Conservation (phyloP, 2,329 filamentous ascomycete species). For the Pezicula carpinea region DNA sequence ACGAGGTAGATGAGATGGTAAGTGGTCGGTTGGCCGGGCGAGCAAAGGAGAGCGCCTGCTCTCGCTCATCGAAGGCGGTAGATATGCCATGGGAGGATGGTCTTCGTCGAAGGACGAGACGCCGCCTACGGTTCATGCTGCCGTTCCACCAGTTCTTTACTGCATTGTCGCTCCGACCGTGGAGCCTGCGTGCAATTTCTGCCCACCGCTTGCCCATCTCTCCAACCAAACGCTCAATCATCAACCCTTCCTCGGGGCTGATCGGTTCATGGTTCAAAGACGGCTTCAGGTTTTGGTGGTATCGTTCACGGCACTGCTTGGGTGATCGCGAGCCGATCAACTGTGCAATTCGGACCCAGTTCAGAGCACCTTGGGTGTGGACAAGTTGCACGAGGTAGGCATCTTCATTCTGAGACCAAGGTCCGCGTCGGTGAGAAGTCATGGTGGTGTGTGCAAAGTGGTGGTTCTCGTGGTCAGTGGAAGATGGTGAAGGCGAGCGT, state of each 20-base stretch:
- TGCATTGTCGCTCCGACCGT: slow-evolving; percentile 86
- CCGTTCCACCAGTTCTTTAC: slow-evolving; percentile 99
- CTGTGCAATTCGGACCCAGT: slow-evolving; percentile 85
- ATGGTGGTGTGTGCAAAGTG: slow-evolving; percentile 9
- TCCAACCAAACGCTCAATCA: slow-evolving; percentile 73
- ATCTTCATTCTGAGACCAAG: slow-evolving; percentile 80
- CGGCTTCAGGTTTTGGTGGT: slow-evolving; percentile 87
- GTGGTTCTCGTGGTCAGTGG: background rate
- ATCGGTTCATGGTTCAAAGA: slow-evolving; percentile 70
- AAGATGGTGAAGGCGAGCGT: background rate
- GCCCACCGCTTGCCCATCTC: slow-evolving; percentile 87
- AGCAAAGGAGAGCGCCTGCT: slow-evolving; percentile 27
- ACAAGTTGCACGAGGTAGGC: slow-evolving; percentile 66
- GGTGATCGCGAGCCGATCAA: slow-evolving; percentile 74
- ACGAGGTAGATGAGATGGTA: slow-evolving; percentile 20
- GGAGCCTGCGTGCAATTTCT: slow-evolving; percentile 78
- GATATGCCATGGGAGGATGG: slow-evolving; percentile 18
- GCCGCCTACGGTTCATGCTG: slow-evolving; percentile 72
- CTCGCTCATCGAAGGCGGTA: slow-evolving; percentile 24
- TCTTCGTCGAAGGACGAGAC: slow-evolving; percentile 26
- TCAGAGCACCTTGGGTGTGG: slow-evolving; percentile 65
- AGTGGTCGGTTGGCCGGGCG: slow-evolving; percentile 17
- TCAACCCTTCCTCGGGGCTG: slow-evolving; percentile 60
- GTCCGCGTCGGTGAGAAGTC: slow-evolving; percentile 62
- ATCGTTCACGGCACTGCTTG: slow-evolving; percentile 93